Conservation (phyloP, 805 yeast species). For the Candida schatavii region DNA sequence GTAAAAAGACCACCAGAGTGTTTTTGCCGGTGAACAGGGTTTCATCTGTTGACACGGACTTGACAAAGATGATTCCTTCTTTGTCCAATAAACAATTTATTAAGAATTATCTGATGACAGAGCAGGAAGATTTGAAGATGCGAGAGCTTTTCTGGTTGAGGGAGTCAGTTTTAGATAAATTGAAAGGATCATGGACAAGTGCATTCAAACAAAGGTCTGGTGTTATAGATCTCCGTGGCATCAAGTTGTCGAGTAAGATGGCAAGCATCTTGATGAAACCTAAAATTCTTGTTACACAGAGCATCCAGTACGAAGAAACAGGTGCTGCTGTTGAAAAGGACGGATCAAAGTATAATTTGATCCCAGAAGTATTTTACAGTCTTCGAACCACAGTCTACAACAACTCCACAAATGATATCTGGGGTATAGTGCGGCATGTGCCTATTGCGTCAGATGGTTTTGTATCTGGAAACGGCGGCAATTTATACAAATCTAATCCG, state of each 20-base stretch:
- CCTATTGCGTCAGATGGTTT: conserved; percentile 35
- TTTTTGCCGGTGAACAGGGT: conserved; percentile 69
- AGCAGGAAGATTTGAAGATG: conserved; percentile 54
- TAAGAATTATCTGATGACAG: conserved; percentile 50
- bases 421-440: conserved; percentile 61
- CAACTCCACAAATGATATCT: conserved; percentile 36
- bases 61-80: conserved; percentile 64
- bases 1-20: conserved; percentile 46
- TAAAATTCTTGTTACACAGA: conserved; percentile 42
- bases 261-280: conserved; percentile 51
- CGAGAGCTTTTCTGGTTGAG: conserved; percentile 80
- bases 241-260: conserved; percentile 63
- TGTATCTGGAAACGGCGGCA: conserved; percentile 5
- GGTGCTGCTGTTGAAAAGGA: conserved; percentile 11
- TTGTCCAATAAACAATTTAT: conserved; percentile 68
- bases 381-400: conserved; percentile 52
- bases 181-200: conserved; percentile 67
- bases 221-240: conserved; percentile 60
- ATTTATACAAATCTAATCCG: conserved; percentile 25
- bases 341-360: conserved; percentile 30
- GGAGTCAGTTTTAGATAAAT: conserved; percentile 53
- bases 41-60: conserved; percentile 37
- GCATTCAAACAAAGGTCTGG: conserved; percentile 43
- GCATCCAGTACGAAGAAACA: conserved; percentile 14
- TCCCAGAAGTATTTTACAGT: conserved; percentile 49